Percentiles rank a stretch among this genome's conserved stretches.
phyloP scores from a whole-genome alignment of 106 monocot genomes.

The Xerophyta viscosa region DNA sequence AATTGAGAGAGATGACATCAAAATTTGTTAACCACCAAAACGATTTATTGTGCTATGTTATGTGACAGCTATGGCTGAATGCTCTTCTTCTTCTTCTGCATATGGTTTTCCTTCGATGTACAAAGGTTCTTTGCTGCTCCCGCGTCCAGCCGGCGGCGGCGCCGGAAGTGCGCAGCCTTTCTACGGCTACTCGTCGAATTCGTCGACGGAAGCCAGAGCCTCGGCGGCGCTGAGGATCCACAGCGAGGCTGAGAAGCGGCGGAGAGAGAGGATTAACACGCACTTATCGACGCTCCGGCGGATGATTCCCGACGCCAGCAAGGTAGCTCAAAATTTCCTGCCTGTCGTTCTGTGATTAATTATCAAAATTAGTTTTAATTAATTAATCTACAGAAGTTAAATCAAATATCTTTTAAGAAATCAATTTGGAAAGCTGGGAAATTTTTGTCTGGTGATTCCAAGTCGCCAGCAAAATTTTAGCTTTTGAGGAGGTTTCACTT shows the following conservation, averaged over 20 bases:
- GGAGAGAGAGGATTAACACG: constrained; percentile 64
- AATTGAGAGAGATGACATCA: neutral
- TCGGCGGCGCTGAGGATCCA: constrained; percentile 63
- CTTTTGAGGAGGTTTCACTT: no score
- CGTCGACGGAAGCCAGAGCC: constrained; percentile 18
- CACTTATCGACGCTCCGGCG: constrained; percentile 40
- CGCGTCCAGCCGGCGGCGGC: neutral
- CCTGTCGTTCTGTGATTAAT: no score
- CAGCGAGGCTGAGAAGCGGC: constrained; percentile 64
- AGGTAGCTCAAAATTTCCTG: no score
- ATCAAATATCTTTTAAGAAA: neutral
- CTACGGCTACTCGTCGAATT: neutral
- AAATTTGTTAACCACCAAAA: neutral
- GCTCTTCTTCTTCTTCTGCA: neutral
- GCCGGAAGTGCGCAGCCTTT: neutral
- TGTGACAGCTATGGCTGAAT: neutral
- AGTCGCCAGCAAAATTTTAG: no score
- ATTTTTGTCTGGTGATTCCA: no score
- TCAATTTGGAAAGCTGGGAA: no score
- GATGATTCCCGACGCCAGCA: constrained; percentile 34
- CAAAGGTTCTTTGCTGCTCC: constrained; percentile 6
- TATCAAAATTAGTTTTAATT: no score
- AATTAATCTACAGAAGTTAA: no score
- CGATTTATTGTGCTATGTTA: neutral
- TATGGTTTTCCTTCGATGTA: neutral